Conservation (phyloP, 2,329 filamentous ascomycete species). For the Calonectria leucothoes region DNA sequence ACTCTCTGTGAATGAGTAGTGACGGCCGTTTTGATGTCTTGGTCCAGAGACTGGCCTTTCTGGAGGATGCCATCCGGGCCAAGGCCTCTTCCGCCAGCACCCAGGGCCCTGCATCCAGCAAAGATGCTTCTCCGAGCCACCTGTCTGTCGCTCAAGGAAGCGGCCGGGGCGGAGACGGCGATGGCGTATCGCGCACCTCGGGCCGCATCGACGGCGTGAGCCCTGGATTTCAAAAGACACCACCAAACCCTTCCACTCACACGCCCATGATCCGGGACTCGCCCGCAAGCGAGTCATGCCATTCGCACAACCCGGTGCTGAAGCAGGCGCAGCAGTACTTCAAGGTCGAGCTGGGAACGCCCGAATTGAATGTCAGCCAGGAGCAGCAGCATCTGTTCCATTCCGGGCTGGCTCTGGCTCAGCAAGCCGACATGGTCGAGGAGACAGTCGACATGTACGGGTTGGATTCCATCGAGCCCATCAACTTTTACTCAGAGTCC, state of each 20-base stretch:
- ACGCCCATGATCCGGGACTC: not conserved
- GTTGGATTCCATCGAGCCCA: not conserved
- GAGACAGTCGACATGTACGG: not conserved
- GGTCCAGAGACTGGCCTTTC: not conserved
- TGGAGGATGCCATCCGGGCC: not conserved
- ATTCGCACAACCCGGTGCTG: not conserved
- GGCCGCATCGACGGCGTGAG: not conserved
- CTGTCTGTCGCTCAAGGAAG: not conserved
- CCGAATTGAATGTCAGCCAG: not conserved
- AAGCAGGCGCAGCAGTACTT: conserved; percentile 4
- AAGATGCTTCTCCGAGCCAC: not conserved
- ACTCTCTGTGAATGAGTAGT: not conserved
- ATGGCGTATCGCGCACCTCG: not conserved
- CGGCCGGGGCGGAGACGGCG: not conserved
- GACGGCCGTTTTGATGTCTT: conserved; percentile 4
- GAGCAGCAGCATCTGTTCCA: not conserved
- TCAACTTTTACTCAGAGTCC: not conserved
- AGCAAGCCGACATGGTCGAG: not conserved
- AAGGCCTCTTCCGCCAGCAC: not conserved
- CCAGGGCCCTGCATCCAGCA: not conserved
- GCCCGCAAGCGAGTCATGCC: not conserved
- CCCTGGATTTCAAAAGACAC: not conserved
- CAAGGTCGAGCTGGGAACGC: not conserved
- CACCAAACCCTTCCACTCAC: not conserved
- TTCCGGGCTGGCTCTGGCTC: not conserved